Conservation (phyloP, 2,329 filamentous ascomycete species). For the Penicillium olsonii region DNA sequence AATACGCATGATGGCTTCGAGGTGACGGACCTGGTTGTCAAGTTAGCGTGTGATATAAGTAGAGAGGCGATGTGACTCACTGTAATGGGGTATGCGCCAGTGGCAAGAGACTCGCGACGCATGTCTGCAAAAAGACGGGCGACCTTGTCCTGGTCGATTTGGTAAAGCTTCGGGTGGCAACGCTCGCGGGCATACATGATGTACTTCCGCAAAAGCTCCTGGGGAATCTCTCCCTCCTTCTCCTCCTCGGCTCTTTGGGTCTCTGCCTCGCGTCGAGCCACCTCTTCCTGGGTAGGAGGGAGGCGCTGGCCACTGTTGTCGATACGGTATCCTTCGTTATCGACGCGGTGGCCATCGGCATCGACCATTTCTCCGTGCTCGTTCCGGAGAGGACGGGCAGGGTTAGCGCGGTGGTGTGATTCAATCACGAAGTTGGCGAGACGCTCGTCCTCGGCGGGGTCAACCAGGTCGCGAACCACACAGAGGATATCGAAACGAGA, state of each 20-base stretch:
- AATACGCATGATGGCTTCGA: conserved; percentile 97
- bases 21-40: conserved; percentile 75
- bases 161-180: conserved; percentile 87
- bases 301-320: conserved; percentile 46
- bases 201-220: conserved; percentile 91
- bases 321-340: conserved; percentile 58
- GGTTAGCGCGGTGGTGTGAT: conserved; percentile 89
- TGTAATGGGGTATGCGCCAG: conserved; percentile 95
- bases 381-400: conserved; percentile 55
- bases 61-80: conserved; percentile 57
- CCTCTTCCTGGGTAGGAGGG: conserved; percentile 48
- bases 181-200: conserved; percentile 92
- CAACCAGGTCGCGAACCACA: conserved; percentile 92
- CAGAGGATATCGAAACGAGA: conserved; percentile 98
- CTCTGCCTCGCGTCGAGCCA: conserved; percentile 38
- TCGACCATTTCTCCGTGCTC: conserved; percentile 47
- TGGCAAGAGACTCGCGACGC: conserved; percentile 87
- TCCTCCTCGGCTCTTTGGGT: conserved; percentile 51
- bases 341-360: conserved; percentile 56
- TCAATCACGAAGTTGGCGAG: conserved; percentile 93
- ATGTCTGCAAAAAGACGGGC: conserved; percentile 94
- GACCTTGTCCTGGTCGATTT: conserved; percentile 97
- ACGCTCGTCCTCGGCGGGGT: conserved; percentile 87
- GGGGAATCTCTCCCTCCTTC: conserved; percentile 74
- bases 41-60: not conserved